Conservation (phyloP, 192 early-diverging fungal species). For the Podila epicladia region DNA sequence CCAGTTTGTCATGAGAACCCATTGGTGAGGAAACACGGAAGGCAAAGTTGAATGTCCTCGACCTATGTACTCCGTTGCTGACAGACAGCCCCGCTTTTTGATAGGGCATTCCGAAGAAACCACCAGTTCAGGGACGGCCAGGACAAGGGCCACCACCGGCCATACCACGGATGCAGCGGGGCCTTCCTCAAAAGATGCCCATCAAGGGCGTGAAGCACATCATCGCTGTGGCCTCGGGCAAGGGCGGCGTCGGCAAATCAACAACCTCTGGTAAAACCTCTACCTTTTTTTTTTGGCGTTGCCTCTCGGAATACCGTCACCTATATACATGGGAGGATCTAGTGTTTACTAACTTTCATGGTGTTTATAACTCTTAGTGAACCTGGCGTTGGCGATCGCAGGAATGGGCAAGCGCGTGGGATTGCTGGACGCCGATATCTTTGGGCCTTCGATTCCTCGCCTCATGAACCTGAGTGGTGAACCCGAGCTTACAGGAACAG, state of each 20-base stretch:
- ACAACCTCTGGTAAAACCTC: constrained; percentile 74
- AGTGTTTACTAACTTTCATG: background rate
- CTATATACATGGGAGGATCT: background rate
- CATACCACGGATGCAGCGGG: constrained; percentile 65
- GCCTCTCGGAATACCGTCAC: background rate
- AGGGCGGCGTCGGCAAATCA: constrained; percentile 94
- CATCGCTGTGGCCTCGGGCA: constrained; percentile 87
- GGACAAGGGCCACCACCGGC: constrained; percentile 40
- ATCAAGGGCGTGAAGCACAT: constrained; percentile 81
- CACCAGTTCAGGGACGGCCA: constrained; percentile 29
- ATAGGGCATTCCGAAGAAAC: constrained; percentile 59
- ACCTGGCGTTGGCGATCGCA: constrained; percentile 76
- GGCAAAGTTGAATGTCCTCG: background rate
- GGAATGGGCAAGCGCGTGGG: constrained; percentile 71
- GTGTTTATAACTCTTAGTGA: constrained; percentile 59
- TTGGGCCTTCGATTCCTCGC: constrained; percentile 88
- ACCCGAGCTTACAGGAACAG: constrained; percentile 70
- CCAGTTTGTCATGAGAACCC: constrained; percentile 59
- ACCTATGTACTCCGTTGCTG: background rate
- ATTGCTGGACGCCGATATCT: constrained; percentile 91
- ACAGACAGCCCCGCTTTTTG: background rate
- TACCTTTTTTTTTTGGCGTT: background rate
- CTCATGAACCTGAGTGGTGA: constrained; percentile 86
- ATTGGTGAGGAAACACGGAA: constrained; percentile 45
- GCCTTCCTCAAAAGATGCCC: constrained; percentile 72